A percentile compares a stretch with the other conserved stretches of the same genome.
These are phyloP conservation scores for Saccharomycopsis babjevae DNA, from an alignment of 805 yeast species.

Conservation along the genomic window DNA sequence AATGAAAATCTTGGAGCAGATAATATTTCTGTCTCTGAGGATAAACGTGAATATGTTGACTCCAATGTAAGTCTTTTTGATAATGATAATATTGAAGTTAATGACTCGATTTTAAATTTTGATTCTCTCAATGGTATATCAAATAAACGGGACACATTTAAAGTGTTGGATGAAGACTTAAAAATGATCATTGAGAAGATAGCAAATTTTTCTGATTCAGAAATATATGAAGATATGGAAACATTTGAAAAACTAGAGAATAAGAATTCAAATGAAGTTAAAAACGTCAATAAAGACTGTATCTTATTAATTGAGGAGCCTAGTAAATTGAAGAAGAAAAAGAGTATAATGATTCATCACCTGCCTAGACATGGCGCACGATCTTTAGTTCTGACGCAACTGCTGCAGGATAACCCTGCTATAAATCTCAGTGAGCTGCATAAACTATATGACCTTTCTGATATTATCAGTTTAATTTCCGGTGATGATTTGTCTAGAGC, in stretches of 20 bases:
- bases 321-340: background rate
- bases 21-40: background rate
- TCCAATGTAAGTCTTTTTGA: conserved; percentile 1
- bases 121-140: background rate
- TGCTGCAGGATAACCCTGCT: background rate
- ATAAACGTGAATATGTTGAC: background rate
- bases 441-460: background rate
- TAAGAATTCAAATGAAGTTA: background rate
- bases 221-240: conserved; percentile 4
- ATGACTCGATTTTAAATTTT: conserved; percentile 10
- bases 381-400: background rate
- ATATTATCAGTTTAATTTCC: background rate
- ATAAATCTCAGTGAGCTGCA: background rate
- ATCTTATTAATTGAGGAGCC: background rate
- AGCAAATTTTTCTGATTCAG: conserved; percentile 8
- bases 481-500: background rate
- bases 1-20: background rate
- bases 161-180: conserved; percentile 11
- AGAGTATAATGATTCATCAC: background rate
- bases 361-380: background rate
- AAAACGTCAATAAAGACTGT: background rate
- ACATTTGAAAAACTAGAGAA: background rate
- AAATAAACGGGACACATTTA: conserved; percentile 13
- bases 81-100: conserved; percentile 16
- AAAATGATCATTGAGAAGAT: conserved; percentile 14